phyloP scores from a whole-genome alignment of 305 asterid genomes.

The Plantago coronopus region DNA sequence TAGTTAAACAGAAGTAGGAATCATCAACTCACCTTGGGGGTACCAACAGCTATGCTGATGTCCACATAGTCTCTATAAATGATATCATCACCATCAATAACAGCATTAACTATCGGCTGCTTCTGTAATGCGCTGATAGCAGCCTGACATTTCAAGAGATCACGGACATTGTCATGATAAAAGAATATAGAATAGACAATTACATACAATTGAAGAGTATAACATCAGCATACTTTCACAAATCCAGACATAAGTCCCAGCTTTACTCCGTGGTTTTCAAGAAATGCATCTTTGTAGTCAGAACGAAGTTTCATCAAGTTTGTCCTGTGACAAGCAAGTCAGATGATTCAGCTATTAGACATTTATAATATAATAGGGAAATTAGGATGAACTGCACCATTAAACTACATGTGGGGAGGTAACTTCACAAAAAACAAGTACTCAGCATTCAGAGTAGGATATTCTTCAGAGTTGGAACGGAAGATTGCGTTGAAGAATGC shows the following conservation, averaged over 20 bases:
- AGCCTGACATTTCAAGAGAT: slow-evolving; percentile 53
- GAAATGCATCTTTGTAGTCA: slow-evolving; percentile 89
- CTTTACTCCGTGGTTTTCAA: slow-evolving; percentile 95
- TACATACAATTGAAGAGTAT: not conserved
- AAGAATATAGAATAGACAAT: not conserved
- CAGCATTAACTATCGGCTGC: slow-evolving; percentile 94
- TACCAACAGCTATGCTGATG: slow-evolving; percentile 98
- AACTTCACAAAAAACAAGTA: too few species aligned
- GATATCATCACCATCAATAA: slow-evolving; percentile 97
- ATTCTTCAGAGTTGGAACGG: not conserved
- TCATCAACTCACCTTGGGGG: slow-evolving; percentile 67
- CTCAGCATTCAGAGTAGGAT: not conserved
- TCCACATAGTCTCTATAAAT: slow-evolving; percentile 89
- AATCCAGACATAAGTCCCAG: slow-evolving; percentile 95
- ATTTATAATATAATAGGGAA: slow-evolving; percentile 5
- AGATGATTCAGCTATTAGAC: slow-evolving; percentile 15
- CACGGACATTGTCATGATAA: slow-evolving; percentile 15
- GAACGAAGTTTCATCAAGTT: slow-evolving; percentile 96
- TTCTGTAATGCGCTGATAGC: slow-evolving; percentile 87
- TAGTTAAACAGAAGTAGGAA: slow-evolving; percentile 12
- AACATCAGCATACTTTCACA: slow-evolving; percentile 55
- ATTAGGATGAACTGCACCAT: not conserved
- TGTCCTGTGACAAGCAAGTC: slow-evolving; percentile 58
- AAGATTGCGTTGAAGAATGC: not conserved
- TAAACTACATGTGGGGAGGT: not conserved